phyloP scores from a whole-genome alignment of 208 protist species.

The Acanthamoeba sp. region DNA sequence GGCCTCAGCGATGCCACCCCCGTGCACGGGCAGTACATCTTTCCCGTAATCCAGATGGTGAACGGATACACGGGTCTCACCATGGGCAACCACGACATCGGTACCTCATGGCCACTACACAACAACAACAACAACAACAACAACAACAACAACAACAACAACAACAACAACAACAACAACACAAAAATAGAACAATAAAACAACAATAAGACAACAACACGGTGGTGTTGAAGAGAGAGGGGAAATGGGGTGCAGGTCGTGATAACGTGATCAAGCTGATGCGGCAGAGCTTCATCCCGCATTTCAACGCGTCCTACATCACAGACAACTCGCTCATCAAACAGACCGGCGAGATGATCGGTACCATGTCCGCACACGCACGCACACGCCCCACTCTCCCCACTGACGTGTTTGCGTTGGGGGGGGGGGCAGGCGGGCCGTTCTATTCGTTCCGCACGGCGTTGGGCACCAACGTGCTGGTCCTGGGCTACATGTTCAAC shows the following conservation, averaged over 20 bases:
- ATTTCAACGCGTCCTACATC: slow-evolving; percentile 31
- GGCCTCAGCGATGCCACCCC: slow-evolving; percentile 75
- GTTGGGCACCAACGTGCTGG: slow-evolving; percentile 28
- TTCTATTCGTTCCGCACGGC: slow-evolving; percentile 46
- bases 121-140: neutral
- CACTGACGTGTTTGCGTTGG: no score
- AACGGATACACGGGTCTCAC: slow-evolving; percentile 73
- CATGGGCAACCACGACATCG: slow-evolving; percentile 80
- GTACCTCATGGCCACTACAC: neutral
- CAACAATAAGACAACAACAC: no score
- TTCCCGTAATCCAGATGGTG: slow-evolving; percentile 70
- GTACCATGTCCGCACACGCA: no score
- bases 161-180: neutral
- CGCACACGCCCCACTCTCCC: neutral
- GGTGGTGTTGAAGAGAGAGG: no score
- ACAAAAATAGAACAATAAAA: no score
- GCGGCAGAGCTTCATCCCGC: slow-evolving; percentile 46
- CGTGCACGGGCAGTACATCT: slow-evolving; percentile 74
- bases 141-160: neutral
- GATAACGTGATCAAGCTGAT: slow-evolving; percentile 73
- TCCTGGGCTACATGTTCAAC: slow-evolving; percentile 70
- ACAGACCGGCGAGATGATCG: slow-evolving; percentile 49
- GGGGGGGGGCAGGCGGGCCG: neutral
- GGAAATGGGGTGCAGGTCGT: slow-evolving; percentile 4
- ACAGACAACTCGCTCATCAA: slow-evolving; percentile 71